Base-by-base conservation (phyloP, 805 yeast species). In the Teunomyces lycoperdinae region DNA sequence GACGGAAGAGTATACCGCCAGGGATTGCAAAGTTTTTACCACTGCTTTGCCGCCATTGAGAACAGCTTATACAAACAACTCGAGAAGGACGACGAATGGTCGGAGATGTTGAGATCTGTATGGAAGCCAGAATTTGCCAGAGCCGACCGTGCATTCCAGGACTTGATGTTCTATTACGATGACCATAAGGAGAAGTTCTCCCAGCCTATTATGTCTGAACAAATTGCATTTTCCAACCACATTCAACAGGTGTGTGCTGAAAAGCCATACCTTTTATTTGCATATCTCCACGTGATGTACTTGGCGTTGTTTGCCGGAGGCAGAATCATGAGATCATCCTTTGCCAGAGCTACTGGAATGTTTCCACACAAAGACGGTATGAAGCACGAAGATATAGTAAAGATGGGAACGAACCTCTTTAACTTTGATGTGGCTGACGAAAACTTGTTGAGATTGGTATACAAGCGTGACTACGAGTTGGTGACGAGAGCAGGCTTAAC, bases 281-380 rank as follows among this genome's bases (percentile, higher is more conserved):
- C 96, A 4, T 88, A 88, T 64, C 80, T 89, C 71, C 96, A 88
- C 62, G 94, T 87, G 42, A 77, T 88, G 81, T 88, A 88, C 66
- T 69, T 88, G 60, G 96, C 94, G 0, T 75, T 88, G 44, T 88
- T 88, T 70, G 96, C 96, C 1, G 96, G 96, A 44, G 96, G 95
- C 13, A 74, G 83, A 52, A 73, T 88, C 30, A 76, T 89, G 80
- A 71, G 84, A 50, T 82, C 90, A 0, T 78, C 83, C 13, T 66
- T 88, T 27, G 72, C 83, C 44, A 80, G 77, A 58, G 84, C 89
- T 20, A 69, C 84, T 5, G 88, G 90, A 2, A 66, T 87, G 47
- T 86, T 87, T 75, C 95, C 96, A 8, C 83, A 84, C 55, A 79
- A 84, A 42, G 79, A 79, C 46, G 89, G 88, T 26, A 72, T 81